Conservation (phyloP, 2,329 filamentous ascomycete species). For the Fusarium sambucinum region DNA sequence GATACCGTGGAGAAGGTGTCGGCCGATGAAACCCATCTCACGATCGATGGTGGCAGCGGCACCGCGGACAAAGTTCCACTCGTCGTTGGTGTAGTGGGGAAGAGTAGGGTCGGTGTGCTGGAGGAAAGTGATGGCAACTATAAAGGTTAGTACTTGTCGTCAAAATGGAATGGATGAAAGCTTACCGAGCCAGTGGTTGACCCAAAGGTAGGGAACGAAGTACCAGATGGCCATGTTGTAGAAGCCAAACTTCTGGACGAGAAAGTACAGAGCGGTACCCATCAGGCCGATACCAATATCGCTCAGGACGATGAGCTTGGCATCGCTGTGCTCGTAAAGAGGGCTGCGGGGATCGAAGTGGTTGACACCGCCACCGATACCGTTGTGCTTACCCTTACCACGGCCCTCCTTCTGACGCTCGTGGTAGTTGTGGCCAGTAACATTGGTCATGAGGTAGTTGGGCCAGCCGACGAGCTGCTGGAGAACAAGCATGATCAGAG, state of each 20-base stretch:
- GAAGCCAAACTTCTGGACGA: conserved; percentile 85
- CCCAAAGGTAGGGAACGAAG: conserved; percentile 93
- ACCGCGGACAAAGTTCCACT: conserved; percentile 94
- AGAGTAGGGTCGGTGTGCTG: conserved; percentile 97
- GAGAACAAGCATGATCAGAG: conserved; percentile 76
- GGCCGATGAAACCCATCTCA: conserved; percentile 96
- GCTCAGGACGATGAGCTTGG: conserved; percentile 85
- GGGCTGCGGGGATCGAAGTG: conserved; percentile 93
- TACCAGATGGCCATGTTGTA: conserved; percentile 95
- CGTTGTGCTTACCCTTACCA: conserved; percentile 92
- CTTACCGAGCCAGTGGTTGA: conserved; percentile 98
- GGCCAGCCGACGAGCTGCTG: conserved; percentile 97
- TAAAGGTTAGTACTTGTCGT: conserved; percentile 44
- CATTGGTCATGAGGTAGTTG: conserved; percentile 89
- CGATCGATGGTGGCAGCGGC: conserved; percentile 96
- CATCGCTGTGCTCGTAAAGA: conserved; percentile 91
- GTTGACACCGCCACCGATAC: conserved; percentile 84
- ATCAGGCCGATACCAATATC: conserved; percentile 82
- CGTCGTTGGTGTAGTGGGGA: conserved; percentile 87
- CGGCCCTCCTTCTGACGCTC: conserved; percentile 92
- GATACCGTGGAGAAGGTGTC: conserved; percentile 91
- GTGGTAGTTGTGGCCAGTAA: conserved; percentile 97
- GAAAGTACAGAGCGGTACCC: conserved; percentile 70
- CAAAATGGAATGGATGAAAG: conserved; percentile 39
- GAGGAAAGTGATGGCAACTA: conserved; percentile 96